Percentiles rank a stretch among this genome's conserved stretches.
phyloP scores from a whole-genome alignment of 768 basidiomycete genomes.

The Cytidiella melzeri region DNA sequence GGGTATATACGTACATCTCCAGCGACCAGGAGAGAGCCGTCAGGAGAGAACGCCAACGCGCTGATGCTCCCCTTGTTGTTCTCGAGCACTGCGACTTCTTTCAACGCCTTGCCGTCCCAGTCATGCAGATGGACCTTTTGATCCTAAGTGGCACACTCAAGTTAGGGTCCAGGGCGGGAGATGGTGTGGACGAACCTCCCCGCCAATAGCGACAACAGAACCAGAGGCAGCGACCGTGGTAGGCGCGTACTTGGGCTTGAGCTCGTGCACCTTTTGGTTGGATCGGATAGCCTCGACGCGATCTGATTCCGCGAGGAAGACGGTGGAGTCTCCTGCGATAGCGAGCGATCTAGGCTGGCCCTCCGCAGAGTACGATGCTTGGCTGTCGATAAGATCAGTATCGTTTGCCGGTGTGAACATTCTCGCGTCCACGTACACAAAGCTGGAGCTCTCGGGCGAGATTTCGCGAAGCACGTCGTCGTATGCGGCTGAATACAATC shows the following conservation, averaged over 20 bases:
- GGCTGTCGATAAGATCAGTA: constrained; percentile 28
- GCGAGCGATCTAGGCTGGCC: constrained; percentile 70
- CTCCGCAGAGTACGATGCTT: constrained; percentile 42
- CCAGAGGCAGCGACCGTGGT: constrained; percentile 51
- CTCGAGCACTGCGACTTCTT: constrained; percentile 50
- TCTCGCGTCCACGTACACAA: constrained; percentile 40
- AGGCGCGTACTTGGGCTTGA: constrained; percentile 46
- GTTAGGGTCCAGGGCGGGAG: constrained; percentile 5
- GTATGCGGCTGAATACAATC: constrained; percentile 67
- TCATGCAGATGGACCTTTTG: constrained; percentile 66
- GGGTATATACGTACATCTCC: constrained; percentile 71
- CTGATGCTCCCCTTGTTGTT: constrained; percentile 68
- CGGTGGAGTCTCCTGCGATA: constrained; percentile 48
- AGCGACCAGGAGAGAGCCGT: constrained; percentile 67
- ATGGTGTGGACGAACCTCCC: constrained; percentile 46
- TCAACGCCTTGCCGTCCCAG: constrained; percentile 63
- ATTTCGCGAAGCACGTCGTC: constrained; percentile 79
- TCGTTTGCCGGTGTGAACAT: background rate
- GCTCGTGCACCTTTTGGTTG: constrained; percentile 61
- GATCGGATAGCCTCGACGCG: constrained; percentile 60
- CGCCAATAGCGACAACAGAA: constrained; percentile 60
- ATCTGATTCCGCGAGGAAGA: constrained; percentile 58
- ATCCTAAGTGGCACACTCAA: constrained; percentile 43
- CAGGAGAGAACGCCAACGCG: constrained; percentile 72
- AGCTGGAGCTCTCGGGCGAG: constrained; percentile 34